Percentiles rank a stretch among this genome's conserved stretches.
Conservation (phyloP, 177 flowering plant species). For the Vitis hybrid region DNA sequence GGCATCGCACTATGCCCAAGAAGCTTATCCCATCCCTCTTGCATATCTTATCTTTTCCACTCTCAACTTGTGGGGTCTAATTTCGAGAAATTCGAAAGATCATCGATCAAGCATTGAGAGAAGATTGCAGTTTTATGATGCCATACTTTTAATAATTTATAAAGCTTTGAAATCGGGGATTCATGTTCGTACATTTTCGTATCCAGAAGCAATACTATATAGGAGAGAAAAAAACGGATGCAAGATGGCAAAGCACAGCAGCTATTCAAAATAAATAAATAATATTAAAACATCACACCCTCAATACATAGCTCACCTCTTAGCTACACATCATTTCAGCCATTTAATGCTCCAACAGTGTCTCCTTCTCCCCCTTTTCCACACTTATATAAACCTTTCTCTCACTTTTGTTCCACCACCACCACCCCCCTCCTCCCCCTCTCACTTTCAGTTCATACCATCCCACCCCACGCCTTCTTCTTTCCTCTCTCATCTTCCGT, state of each 20-base stretch:
- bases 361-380: constrained; percentile 4
- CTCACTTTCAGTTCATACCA: background rate
- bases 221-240: constrained; percentile 3
- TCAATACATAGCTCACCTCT: constrained; percentile 15
- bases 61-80: constrained; percentile 52
- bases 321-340: constrained; percentile 33
- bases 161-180: constrained; percentile 14
- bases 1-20: constrained; percentile 59
- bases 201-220: constrained; percentile 20
- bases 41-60: constrained; percentile 49
- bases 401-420: constrained; percentile 14
- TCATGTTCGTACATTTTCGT: constrained; percentile 62
- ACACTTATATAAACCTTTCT: constrained; percentile 31
- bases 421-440: constrained; percentile 6
- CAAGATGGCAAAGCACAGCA: constrained; percentile 19
- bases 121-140: background rate
- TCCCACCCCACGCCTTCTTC: constrained; percentile 6
- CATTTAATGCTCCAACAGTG: constrained; percentile 24
- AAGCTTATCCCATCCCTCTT: constrained; percentile 52
- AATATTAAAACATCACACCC: background rate
- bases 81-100: constrained; percentile 36
- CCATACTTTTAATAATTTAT: background rate
- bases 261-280: background rate
- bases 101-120: constrained; percentile 8
- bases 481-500: background rate